Conservation (phyloP, 2,329 filamentous ascomycete genomes). For the Neonectria punicea region DNA sequence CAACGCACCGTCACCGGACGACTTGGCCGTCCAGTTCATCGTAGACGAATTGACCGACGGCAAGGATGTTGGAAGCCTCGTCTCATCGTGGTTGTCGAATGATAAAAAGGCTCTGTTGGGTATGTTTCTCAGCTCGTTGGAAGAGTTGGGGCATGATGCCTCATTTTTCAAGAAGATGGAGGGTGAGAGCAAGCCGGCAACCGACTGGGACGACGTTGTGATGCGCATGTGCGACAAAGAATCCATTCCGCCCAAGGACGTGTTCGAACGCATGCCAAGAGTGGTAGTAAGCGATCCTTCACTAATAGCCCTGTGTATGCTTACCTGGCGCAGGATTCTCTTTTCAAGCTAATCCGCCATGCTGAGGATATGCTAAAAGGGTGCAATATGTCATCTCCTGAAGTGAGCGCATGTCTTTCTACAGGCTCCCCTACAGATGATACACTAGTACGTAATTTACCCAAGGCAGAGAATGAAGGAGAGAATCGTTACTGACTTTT, state of each 20-base stretch:
- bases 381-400: not conserved
- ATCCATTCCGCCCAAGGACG: not conserved
- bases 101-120: not conserved
- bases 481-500: not conserved
- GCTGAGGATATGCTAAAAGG: not conserved
- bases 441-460: not conserved
- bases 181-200: not conserved
- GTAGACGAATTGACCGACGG: not conserved
- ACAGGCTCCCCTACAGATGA: not conserved
- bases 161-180: not conserved
- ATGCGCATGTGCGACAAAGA: not conserved
- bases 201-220: not conserved
- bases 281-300: not conserved
- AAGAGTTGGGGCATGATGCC: not conserved
- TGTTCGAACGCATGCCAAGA: not conserved
- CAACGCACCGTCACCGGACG: not conserved
- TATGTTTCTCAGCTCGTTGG: not conserved
- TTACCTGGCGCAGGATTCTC: not conserved
- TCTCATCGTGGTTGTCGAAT: not conserved
- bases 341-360: not conserved
- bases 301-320: not conserved
- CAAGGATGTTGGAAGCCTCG: not conserved
- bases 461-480: not conserved
- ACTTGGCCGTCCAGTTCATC: not conserved
- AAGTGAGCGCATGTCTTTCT: not conserved